A percentile compares a stretch with the other conserved stretches of the same genome.
These are phyloP conservation scores for Russula foetens DNA, from an alignment of 768 basidiomycete species.

Conservation along the genomic window DNA sequence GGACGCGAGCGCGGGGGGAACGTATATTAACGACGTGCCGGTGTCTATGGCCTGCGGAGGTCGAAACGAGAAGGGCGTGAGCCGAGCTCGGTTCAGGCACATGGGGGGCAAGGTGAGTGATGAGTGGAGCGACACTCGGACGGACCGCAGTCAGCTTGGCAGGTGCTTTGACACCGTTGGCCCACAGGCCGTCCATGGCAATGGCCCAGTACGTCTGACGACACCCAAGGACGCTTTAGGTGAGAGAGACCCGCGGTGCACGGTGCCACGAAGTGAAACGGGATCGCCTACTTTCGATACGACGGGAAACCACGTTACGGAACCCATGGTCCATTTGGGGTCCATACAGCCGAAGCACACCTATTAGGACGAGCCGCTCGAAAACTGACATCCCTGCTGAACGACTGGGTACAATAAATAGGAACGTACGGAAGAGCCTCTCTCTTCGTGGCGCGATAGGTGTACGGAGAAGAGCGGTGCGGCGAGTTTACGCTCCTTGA, in stretches of 20 bases:
- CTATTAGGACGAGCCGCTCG: conserved; percentile 9
- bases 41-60: conserved; percentile 52
- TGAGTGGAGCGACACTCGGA: no score
- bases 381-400: background rate
- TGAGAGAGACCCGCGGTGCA: background rate
- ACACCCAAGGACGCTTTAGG: background rate
- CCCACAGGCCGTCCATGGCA: conserved; percentile 36
- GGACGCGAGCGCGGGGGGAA: conserved; percentile 36
- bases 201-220: conserved; percentile 56
- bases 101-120: no score
- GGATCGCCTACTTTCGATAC: conserved; percentile 25
- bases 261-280: background rate
- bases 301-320: conserved; percentile 33
- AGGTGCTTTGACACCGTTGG: conserved; percentile 23
- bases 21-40: conserved; percentile 58
- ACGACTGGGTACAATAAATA: background rate
- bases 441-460: conserved; percentile 33
- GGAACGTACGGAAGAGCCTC: conserved; percentile 41
- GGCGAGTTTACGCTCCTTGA: conserved; percentile 33
- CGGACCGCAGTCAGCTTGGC: conserved; percentile 32
- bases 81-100: background rate
- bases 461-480: conserved; percentile 53
- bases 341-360: conserved; percentile 40
- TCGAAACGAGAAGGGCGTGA: background rate
- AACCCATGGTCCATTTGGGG: conserved; percentile 29